These are phyloP conservation scores for Solanum gracilifrons DNA, from an alignment of 257 asterid genomes.

Conservation along the genomic window DNA sequence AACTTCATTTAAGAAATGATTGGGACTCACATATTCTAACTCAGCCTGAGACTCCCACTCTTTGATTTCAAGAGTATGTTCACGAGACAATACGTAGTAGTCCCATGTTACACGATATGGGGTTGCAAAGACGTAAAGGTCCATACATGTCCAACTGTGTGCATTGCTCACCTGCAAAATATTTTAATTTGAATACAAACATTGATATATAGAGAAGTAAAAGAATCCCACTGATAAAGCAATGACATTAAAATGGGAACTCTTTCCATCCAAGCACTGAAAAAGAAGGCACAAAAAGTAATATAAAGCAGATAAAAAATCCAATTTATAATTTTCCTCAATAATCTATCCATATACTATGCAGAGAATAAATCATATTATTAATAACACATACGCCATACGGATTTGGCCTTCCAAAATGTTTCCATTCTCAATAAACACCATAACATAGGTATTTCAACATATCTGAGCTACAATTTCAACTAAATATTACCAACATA, in stretches of 20 bases:
- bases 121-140: slow-evolving; percentile 73
- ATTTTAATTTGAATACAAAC: not conserved
- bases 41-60: slow-evolving; percentile 81
- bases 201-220: not conserved
- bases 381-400: not conserved
- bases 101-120: slow-evolving; percentile 94
- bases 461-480: not conserved
- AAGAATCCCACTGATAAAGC: not conserved
- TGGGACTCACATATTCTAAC: slow-evolving; percentile 58
- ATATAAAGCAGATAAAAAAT: not conserved
- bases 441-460: not conserved
- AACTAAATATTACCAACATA: not conserved
- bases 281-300: not conserved
- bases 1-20: not conserved
- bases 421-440: not conserved
- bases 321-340: not conserved
- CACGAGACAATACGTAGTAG: slow-evolving; percentile 60
- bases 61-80: slow-evolving; percentile 66
- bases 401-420: not conserved
- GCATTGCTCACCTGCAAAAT: slow-evolving; percentile 50
- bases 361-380: not conserved
- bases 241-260: not conserved
- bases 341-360: not conserved
- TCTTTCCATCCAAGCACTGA: not conserved
- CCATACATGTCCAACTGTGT: slow-evolving; percentile 89